These are phyloP conservation scores for Erodium trifolium DNA, from an alignment of 441 rosid species.

Conservation along the genomic window DNA sequence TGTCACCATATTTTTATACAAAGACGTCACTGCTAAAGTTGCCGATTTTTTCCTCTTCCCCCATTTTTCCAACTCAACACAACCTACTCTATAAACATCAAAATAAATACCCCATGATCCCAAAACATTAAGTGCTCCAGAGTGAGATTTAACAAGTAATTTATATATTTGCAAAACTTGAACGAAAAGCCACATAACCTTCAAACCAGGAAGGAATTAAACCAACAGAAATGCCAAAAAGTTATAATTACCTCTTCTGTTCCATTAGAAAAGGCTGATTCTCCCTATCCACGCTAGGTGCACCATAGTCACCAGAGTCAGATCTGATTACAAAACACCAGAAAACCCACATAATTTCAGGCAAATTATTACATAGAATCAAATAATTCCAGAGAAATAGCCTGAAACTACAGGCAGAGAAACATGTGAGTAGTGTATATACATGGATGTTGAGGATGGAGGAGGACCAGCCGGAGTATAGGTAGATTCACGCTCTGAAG, in stretches of 20 bases:
- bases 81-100: too few relatives aligned
- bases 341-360: background rate
- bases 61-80: too few relatives aligned
- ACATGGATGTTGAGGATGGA: conserved; percentile 30
- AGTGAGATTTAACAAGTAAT: too few relatives aligned
- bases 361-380: background rate
- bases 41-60: too few relatives aligned
- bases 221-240: conserved; percentile 11
- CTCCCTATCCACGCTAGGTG: conserved; percentile 28
- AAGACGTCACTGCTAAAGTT: too few relatives aligned
- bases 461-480: conserved; percentile 38
- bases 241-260: conserved; percentile 33
- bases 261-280: conserved; percentile 42
- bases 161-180: too few relatives aligned
- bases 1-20: background rate
- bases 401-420: background rate
- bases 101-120: too few relatives aligned
- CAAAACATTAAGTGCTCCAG: too few relatives aligned
- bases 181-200: too few relatives aligned
- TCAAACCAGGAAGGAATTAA: background rate
- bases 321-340: conserved; percentile 24
- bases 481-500: conserved; percentile 56
- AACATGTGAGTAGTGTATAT: background rate
- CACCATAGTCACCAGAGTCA: conserved; percentile 28
- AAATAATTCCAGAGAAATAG: too few relatives aligned